Conservation (phyloP, 2,329 filamentous ascomycete genomes). For the Alternaria incomplexa region DNA sequence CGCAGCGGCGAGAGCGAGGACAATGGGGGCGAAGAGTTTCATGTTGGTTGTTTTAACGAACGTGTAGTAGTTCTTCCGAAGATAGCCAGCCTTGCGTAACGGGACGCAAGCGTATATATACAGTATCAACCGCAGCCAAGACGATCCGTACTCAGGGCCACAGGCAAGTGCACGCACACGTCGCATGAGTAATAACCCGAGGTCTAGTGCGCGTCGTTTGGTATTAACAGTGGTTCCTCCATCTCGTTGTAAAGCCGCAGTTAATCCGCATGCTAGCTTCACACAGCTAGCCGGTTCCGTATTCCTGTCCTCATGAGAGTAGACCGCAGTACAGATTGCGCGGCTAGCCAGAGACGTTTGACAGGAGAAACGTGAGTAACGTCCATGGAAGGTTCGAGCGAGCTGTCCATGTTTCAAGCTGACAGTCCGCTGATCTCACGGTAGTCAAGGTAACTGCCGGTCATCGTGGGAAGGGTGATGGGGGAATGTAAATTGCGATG, state of each 20-base stretch:
- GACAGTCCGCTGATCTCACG: neutral
- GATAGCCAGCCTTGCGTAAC: neutral
- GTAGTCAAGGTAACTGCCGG: neutral
- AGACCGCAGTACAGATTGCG: too few relatives aligned
- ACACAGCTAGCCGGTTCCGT: neutral
- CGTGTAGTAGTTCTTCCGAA: neutral
- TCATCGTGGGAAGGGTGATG: neutral
- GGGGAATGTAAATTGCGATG: too few relatives aligned
- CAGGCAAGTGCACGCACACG: neutral
- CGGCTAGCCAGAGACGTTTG: neutral
- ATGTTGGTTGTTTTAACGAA: neutral
- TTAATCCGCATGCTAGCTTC: neutral
- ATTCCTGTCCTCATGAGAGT: too few relatives aligned
- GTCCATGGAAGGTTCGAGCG: neutral
- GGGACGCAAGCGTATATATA: neutral
- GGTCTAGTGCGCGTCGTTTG: neutral
- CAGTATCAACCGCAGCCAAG: neutral
- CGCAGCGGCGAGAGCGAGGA: neutral
- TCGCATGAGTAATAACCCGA: neutral
- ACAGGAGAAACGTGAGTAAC: neutral
- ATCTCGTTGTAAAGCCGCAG: neutral
- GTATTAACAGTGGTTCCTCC: neutral
- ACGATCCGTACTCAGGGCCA: neutral
- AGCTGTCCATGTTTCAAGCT: neutral
- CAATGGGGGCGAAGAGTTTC: neutral